Conservation (phyloP, 2,329 filamentous ascomycete species). For the Phyllosticta citriasiana region DNA sequence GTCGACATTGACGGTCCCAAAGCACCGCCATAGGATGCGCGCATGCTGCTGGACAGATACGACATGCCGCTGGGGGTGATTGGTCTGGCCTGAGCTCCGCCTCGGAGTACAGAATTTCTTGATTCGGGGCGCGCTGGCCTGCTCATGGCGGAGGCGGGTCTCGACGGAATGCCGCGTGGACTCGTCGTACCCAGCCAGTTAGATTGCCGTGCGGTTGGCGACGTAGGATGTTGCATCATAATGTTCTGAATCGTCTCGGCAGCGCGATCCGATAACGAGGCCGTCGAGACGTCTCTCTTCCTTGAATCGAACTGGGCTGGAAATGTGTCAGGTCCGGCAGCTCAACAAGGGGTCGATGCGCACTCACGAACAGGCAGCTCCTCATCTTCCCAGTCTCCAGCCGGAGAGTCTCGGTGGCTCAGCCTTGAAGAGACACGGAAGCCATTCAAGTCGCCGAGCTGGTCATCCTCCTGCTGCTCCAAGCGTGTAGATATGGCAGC, state of each 20-base stretch:
- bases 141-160: conserved; percentile 49
- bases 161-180: conserved; percentile 50
- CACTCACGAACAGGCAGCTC: conserved; percentile 2
- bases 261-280: conserved; percentile 70
- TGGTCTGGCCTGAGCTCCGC: neutral
- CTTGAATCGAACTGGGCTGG: conserved; percentile 13
- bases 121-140: neutral
- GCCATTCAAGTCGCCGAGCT: conserved; percentile 31
- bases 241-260: conserved; percentile 63
- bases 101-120: neutral
- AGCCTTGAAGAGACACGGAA: conserved; percentile 29
- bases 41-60: conserved; percentile 22
- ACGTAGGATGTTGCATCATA: conserved; percentile 2
- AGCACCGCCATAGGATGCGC: conserved; percentile 14
- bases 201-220: conserved; percentile 39
- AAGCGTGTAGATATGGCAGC: conserved; percentile 1
- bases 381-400: conserved; percentile 5
- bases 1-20: conserved; percentile 20
- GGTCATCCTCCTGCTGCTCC: conserved; percentile 10
- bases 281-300: conserved; percentile 29
- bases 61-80: conserved; percentile 10
- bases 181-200: conserved; percentile 58
- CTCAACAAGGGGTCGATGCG: conserved; percentile 12
- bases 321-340: conserved; percentile 10
- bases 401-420: conserved; percentile 23